Evolutionary conservation across 1,284 basidiomycete species (phyloP), one percentile per base, ranked within the genome.

Genomic region (Heterobasidion irregulare): DNA sequence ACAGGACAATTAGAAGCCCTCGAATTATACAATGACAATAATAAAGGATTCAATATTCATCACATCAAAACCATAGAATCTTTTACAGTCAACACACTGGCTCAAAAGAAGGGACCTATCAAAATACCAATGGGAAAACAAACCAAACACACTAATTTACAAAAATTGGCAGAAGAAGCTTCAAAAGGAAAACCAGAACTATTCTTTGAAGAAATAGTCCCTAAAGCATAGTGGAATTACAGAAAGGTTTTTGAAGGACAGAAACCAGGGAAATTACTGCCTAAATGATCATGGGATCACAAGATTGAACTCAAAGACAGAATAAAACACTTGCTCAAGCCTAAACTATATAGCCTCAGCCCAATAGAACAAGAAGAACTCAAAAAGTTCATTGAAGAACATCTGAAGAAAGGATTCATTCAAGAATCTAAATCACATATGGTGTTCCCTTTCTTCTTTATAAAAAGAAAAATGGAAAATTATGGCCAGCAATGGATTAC

Each of bases 401-500:
- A 41, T 15, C 38, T 41, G 9, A 41, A 41, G 15, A 41, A 41
- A 41, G 38, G 38, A 10, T 41, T 10, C 38, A 41, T 41, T 41
- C 15, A n/a, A n/a, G 38, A 15, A 41, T 41, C 38, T 15, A 41
- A 41, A 41, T 41, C 15, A 41, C 10, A 41, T 10, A 10, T 41
- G 9, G 15, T 5, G 38, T 41, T 5, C 9, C 38, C 15, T 10
- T 41, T 41, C 38, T 41, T 41, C 15, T 41, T 41, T 41, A 47
- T 18, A 52, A 56, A 15, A 56, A 56, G 44, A 47, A 47, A 33
- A 32, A 45, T 47, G 49, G 50, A 15, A 19, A 13, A 6, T 50
- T 51, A 8, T 38, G 38, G 34, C 54, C 50, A 2, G 33, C 52
- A 6, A 38, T 19, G 65, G 57, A 58, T 38, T 58, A 58, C 35